phyloP scores from a whole-genome alignment of 495 filamentous ascomycete genomes.

The Hypomontagnella monticulosa region DNA sequence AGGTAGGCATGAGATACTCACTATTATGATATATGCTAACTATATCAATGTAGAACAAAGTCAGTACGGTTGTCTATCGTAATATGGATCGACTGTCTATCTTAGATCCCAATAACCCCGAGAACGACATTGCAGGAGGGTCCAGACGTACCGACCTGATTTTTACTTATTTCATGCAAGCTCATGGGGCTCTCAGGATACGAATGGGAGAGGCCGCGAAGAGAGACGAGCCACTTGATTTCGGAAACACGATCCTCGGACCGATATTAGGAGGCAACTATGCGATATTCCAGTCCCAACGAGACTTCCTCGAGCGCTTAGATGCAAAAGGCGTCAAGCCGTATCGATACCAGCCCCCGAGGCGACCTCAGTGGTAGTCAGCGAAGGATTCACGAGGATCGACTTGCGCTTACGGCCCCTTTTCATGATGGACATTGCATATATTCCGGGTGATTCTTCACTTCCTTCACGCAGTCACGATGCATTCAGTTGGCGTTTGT shows the following conservation, averaged over 20 bases:
- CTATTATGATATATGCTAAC: conserved; percentile 30
- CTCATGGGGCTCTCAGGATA: conserved; percentile 63
- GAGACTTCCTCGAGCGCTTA: conserved; percentile 54
- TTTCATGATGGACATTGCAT: background rate
- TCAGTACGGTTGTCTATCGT: conserved; percentile 53
- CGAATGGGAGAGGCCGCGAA: conserved; percentile 62
- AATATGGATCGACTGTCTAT: conserved; percentile 72
- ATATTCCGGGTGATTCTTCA: background rate
- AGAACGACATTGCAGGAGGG: conserved; percentile 88
- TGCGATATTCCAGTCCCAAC: conserved; percentile 70
- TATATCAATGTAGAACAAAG: conserved; percentile 43
- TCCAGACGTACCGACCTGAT: conserved; percentile 76
- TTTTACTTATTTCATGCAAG: conserved; percentile 68
- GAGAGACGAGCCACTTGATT: conserved; percentile 28
- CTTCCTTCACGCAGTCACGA: conserved; percentile 2
- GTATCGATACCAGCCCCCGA: background rate
- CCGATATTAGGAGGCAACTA: conserved; percentile 78
- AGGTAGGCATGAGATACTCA: conserved; percentile 63
- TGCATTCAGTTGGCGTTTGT: conserved; percentile 20
- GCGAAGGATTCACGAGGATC: background rate
- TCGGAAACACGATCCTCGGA: conserved; percentile 67
- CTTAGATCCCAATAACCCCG: conserved; percentile 84
- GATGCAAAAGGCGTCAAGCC: background rate
- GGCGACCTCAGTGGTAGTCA: background rate
- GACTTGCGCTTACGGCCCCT: background rate